phyloP scores from a whole-genome alignment of 805 yeast genomes.

The Candida insectalens region DNA sequence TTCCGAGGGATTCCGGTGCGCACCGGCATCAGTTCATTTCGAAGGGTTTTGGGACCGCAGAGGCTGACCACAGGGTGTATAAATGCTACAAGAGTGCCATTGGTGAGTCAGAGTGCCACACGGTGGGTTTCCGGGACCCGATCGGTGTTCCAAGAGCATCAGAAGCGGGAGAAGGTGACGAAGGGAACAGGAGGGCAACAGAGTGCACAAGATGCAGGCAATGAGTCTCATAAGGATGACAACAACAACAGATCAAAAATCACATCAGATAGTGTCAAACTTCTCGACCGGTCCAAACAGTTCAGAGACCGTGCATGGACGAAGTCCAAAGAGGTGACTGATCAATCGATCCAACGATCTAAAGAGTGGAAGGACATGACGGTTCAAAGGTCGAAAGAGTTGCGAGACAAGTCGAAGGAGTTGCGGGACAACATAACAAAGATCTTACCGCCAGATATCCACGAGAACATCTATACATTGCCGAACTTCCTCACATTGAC shows the following conservation, averaged over 20 bases:
- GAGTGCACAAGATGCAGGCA: not conserved
- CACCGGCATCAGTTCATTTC: no score
- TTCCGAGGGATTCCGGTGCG: no score
- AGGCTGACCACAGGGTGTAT: no score
- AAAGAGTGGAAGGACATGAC: constrained; percentile 12
- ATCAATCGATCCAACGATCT: constrained; percentile 6
- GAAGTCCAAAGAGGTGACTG: constrained; percentile 3
- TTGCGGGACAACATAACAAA: constrained; percentile 20
- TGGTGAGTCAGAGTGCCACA: no score
- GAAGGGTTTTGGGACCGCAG: no score
- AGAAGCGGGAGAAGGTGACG: not conserved
- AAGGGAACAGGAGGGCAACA: not conserved
- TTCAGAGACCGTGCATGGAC: constrained; percentile 3
- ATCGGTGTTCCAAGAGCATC: not conserved
- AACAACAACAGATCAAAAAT: not conserved
- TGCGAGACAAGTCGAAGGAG: constrained; percentile 10
- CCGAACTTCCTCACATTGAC: constrained; percentile 83
- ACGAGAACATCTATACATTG: constrained; percentile 63
- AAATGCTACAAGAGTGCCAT: no score
- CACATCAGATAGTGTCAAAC: no score
- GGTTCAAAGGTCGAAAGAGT: constrained; percentile 10
- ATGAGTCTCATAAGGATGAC: not conserved
- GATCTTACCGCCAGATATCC: constrained; percentile 26
- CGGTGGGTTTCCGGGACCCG: no score
- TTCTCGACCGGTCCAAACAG: constrained; percentile 5